Conservation (phyloP, 2,329 filamentous ascomycete genomes). For the Penicillium thymicola region DNA sequence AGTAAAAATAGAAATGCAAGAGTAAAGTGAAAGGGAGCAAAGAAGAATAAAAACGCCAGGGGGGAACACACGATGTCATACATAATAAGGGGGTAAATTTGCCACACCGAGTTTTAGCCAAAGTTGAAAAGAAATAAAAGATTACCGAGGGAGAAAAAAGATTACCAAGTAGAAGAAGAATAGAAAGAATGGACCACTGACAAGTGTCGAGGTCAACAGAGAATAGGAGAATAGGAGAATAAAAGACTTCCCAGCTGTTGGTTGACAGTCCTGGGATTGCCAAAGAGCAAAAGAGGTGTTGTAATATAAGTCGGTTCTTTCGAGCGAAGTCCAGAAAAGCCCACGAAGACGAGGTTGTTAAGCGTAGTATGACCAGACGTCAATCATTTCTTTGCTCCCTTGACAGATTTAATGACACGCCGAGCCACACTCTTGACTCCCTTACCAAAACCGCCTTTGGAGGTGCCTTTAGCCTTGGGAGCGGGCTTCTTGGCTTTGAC, state of each 20-base stretch:
- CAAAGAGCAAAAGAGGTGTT: not conserved
- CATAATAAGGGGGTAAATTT: constrained; percentile 6
- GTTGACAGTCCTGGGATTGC: not conserved
- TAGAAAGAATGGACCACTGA: not conserved
- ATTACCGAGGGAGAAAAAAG: not conserved
- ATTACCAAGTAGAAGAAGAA: not conserved
- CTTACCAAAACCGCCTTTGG: constrained; percentile 11
- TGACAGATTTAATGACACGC: constrained; percentile 18
- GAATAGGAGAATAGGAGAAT: not conserved
- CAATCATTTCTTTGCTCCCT: constrained; percentile 11
- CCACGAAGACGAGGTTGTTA: not conserved
- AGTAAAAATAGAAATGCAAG: not conserved
- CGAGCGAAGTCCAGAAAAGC: not conserved
- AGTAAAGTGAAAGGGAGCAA: not conserved
- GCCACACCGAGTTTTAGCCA: not conserved
- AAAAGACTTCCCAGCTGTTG: not conserved
- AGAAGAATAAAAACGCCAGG: not conserved
- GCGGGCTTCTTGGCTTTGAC: constrained; percentile 13
- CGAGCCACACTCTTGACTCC: constrained; percentile 16
- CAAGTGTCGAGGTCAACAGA: not conserved
- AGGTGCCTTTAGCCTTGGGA: constrained; percentile 6
- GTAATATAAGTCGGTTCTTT: not conserved
- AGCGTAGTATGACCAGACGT: not conserved
- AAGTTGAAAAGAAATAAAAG: not conserved
- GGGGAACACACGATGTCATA: not conserved